phyloP scores from a whole-genome alignment of 768 basidiomycete species.

The Porpolomopsis calyptriformis region DNA sequence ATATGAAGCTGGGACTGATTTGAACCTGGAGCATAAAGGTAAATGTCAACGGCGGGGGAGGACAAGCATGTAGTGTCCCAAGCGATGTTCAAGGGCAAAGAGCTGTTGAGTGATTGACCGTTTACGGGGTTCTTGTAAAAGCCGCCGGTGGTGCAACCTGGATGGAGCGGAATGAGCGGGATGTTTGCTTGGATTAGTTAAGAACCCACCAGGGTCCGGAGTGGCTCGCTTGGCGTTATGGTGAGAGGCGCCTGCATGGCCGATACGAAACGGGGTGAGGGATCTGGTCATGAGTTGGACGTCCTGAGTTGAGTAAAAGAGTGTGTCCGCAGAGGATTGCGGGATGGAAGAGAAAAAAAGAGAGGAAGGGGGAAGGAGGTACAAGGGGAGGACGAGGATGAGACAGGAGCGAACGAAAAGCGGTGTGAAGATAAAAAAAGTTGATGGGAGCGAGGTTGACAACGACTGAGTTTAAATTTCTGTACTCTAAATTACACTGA shows the following conservation, averaged over 20 bases:
- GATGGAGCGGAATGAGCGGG: background rate
- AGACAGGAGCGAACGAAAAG: no score
- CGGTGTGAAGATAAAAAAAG: no score
- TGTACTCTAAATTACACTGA: background rate
- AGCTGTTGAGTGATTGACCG: constrained; percentile 35
- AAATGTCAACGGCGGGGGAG: constrained; percentile 50
- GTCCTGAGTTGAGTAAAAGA: constrained; percentile 6
- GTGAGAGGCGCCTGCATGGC: constrained; percentile 14
- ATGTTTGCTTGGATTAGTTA: constrained; percentile 1
- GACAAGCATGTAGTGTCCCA: constrained; percentile 58
- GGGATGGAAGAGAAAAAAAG: constrained; percentile 3
- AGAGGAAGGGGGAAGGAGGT: background rate
- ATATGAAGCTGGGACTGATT: constrained; percentile 37
- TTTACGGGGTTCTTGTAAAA: constrained; percentile 51
- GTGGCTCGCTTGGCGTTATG: constrained; percentile 17
- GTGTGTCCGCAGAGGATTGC: constrained; percentile 11
- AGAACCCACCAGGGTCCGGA: constrained; percentile 6
- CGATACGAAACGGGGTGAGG: constrained; percentile 16
- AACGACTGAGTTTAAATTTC: no score
- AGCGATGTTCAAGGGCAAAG: constrained; percentile 40
- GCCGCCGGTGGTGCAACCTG: constrained; percentile 46
- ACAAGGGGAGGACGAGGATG: background rate
- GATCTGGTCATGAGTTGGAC: constrained; percentile 21
- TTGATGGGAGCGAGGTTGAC: no score
- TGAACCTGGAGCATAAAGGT: constrained; percentile 39